Base-by-base conservation (phyloP, 2,329 filamentous ascomycete species). In the Raffaelea albimanens region DNA sequence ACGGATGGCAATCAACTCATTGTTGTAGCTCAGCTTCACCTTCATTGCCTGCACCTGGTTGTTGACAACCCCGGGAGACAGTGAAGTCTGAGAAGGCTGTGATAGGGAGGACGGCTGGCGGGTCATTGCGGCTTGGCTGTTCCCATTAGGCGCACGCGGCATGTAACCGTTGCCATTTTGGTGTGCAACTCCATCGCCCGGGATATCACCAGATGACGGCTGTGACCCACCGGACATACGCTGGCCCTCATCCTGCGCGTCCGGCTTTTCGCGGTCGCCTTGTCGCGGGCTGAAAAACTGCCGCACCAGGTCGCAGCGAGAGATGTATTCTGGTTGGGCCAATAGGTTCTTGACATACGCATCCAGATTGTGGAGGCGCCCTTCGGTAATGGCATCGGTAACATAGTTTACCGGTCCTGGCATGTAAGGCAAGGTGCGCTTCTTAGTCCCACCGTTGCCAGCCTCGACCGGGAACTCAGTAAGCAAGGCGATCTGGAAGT, bases 351-450 rank as follows among this genome's bases (percentile, higher is more conserved):
- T 94, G 57, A 98, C 88, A 59, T 98, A 98, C 45, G 91, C 87
- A 59, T 98, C 90, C 36, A 98, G 71, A 61, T 95, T 96, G 62
- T 93, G 87, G 50, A 93, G 80, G 55, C 93, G 82, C 23, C 89
- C 90, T 60, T 96, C 90, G 18, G 90, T 95, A 58, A 98, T 96
- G 33, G 87, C 87, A 61, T 97, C 91, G n/a, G 91, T 98, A 48
- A 97, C 91, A 65, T 95, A 95, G 55, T 90, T 95, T 52, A 98
- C 91, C 3, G 93, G 93, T 5, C 93, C 93, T 10, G 93, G 93
- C 93, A 98, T 98, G 64, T 95, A 97, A 2, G 93, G 93, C 13
- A 98, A 68, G 9, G 85, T 88, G 48, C 93, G 83, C 60, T 85
- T 83, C 59, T 89, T 82, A 44, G 75, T 76, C 40, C 84, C 83